These are phyloP conservation scores for Kwoniella sp. DNA, from an alignment of 768 basidiomycete genomes.

Conservation along the genomic window DNA sequence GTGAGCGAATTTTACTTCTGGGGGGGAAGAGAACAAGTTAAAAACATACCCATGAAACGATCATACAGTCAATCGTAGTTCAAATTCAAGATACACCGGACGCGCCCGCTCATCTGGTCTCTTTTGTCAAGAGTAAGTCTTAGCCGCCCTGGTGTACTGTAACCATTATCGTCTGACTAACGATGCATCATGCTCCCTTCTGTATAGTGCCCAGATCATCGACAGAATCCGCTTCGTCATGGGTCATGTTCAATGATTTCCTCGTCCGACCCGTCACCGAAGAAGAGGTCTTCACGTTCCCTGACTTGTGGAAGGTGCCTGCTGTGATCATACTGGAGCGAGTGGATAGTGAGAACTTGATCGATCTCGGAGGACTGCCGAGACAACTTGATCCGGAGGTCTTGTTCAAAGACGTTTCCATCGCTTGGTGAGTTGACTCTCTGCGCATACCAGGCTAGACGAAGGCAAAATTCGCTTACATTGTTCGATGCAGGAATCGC, in stretches of 20 bases:
- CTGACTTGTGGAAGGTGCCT: conserved; percentile 92
- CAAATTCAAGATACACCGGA: conserved; percentile 71
- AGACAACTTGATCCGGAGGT: conserved; percentile 72
- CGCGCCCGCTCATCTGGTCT: conserved; percentile 78
- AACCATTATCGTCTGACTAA: conserved; percentile 1
- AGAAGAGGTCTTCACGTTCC: conserved; percentile 83
- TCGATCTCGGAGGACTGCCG: conserved; percentile 71
- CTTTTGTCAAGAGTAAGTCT: conserved; percentile 75
- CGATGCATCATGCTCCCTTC: neutral
- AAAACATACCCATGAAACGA: no score
- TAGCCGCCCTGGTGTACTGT: neutral
- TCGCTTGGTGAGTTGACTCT: conserved; percentile 72
- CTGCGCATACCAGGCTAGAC: neutral
- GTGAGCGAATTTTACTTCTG: conserved; percentile 59
- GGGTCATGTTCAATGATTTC: conserved; percentile 98
- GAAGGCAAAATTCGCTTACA: neutral
- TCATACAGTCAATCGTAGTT: conserved; percentile 74
- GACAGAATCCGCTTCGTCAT: conserved; percentile 57
- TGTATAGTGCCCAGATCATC: neutral
- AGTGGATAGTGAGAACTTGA: conserved; percentile 62
- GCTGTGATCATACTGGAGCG: conserved; percentile 89
- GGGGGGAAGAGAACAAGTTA: neutral
- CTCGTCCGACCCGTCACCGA: conserved; percentile 80
- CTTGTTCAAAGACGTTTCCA: conserved; percentile 81
- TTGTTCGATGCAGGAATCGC: conserved; percentile 65